Evolutionary conservation across 768 basidiomycete species (phyloP).

Genomic region (Postia placenta): DNA sequence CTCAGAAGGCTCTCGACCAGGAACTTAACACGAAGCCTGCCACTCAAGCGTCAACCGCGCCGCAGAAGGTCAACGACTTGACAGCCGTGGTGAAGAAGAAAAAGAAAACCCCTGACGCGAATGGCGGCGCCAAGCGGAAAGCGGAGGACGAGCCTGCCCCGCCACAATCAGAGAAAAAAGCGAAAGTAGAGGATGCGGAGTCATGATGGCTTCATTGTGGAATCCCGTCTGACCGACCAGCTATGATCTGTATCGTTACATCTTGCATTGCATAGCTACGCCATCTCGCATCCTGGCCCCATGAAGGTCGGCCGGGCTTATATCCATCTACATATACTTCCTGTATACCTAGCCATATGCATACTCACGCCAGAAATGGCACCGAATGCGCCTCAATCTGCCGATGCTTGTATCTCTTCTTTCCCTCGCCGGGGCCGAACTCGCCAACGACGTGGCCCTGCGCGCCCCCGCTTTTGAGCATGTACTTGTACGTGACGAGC

Average conservation of each 20-base stretch:
- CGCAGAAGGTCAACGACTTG: constrained; percentile 63
- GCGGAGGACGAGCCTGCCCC: constrained; percentile 42
- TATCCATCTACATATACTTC: not conserved
- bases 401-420: constrained; percentile 69
- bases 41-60: constrained; percentile 25
- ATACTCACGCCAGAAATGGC: constrained; percentile 34
- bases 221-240: too few relatives aligned
- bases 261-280: constrained; percentile 1
- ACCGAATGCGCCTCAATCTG: constrained; percentile 36
- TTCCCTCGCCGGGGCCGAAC: constrained; percentile 65
- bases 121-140: constrained; percentile 54
- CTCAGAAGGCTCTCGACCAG: constrained; percentile 62
- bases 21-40: constrained; percentile 50
- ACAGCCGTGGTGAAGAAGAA: constrained; percentile 90
- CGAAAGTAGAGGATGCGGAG: constrained; percentile 41
- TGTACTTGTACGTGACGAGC: constrained; percentile 94
- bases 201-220: constrained; percentile 13
- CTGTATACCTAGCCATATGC: not conserved
- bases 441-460: constrained; percentile 84
- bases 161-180: constrained; percentile 55
- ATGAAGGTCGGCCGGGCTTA: not conserved
- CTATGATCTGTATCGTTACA: constrained; percentile 10
- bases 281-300: not conserved
- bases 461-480: constrained; percentile 69
- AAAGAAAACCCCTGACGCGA: constrained; percentile 36